These are phyloP conservation scores for Coprinopsis sp. DNA, from an alignment of 768 basidiomycete genomes.

Conservation along the genomic window DNA sequence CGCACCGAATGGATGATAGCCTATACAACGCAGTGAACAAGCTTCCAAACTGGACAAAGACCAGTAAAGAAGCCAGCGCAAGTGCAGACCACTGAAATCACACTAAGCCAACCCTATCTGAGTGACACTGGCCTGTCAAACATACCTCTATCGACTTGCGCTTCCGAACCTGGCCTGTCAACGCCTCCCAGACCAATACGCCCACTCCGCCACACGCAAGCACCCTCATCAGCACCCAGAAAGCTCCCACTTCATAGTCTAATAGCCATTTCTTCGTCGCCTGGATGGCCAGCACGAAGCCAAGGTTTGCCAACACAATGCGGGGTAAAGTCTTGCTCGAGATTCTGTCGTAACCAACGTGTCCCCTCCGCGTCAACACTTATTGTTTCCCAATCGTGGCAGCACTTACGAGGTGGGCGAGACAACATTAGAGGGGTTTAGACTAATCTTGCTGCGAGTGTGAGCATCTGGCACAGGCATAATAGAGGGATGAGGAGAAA, in stretches of 20 bases:
- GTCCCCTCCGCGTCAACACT: slow-evolving; percentile 17
- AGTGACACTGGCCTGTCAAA: slow-evolving; percentile 7
- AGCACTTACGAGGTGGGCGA: slow-evolving; percentile 48
- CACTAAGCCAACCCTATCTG: slow-evolving; percentile 9
- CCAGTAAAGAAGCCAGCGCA: slow-evolving; percentile 59
- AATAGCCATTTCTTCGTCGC: slow-evolving; percentile 66
- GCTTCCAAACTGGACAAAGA: slow-evolving; percentile 65
- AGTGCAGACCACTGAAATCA: slow-evolving; percentile 61
- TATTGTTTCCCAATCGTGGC: slow-evolving; percentile 4
- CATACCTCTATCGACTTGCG: slow-evolving; percentile 58
- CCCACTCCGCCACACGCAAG: slow-evolving; percentile 70
- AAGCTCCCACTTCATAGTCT: slow-evolving; percentile 60
- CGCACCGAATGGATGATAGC: slow-evolving; percentile 63
- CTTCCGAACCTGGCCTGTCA: slow-evolving; percentile 49
- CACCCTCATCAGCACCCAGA: slow-evolving; percentile 74
- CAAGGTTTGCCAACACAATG: slow-evolving; percentile 55
- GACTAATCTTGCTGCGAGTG: slow-evolving; percentile 58
- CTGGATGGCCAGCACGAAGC: slow-evolving; percentile 60
- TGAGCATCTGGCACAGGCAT: slow-evolving; percentile 68
- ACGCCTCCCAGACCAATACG: slow-evolving; percentile 54
- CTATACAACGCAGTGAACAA: slow-evolving; percentile 67
- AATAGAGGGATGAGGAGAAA: slow-evolving; percentile 12
- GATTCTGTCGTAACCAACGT: slow-evolving; percentile 34
- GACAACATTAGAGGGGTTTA: slow-evolving; percentile 52
- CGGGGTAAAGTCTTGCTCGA: slow-evolving; percentile 49